Conservation (phyloP, 139 green algal species). For the Micractinium conductrix region DNA sequence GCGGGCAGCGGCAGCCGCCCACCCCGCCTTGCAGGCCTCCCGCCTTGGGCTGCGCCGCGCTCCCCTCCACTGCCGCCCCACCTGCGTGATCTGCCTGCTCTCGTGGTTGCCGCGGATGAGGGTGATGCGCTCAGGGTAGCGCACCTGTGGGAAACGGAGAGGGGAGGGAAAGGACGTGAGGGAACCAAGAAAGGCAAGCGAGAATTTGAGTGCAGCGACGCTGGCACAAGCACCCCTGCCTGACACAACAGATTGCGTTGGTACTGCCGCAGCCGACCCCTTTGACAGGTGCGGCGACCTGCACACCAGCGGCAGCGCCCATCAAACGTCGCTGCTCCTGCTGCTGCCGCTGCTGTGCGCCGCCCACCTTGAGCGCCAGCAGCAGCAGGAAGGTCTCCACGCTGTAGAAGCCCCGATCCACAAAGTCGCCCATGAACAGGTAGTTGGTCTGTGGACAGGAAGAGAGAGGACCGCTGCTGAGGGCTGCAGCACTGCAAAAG, state of each 20-base stretch:
- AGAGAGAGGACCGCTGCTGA: background rate
- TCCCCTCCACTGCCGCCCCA: slow-evolving; percentile 26
- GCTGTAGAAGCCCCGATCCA: slow-evolving; percentile 98
- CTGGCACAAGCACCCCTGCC: too few relatives aligned
- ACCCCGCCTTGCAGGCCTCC: background rate
- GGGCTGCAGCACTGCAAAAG: background rate
- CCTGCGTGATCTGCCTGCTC: slow-evolving; percentile 98
- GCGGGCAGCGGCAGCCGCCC: too few relatives aligned
- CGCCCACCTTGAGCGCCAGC: slow-evolving; percentile 94
- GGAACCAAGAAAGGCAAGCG: too few relatives aligned
- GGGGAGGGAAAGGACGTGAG: too few relatives aligned
- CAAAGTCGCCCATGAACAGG: slow-evolving; percentile 99
- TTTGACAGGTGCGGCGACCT: too few relatives aligned
- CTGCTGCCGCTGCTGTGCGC: background rate
- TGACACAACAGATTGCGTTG: background rate
- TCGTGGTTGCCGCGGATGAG: slow-evolving; percentile 99
- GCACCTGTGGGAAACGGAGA: too few relatives aligned
- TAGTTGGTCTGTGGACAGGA: slow-evolving; percentile 88
- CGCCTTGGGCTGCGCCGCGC: background rate
- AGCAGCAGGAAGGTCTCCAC: slow-evolving; percentile 99
- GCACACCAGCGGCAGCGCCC: too few relatives aligned
- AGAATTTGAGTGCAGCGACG: too few relatives aligned
- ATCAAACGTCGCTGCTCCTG: too few relatives aligned
- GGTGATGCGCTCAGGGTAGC: slow-evolving; percentile 95
- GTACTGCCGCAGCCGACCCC: background rate